Evolutionary conservation across 768 basidiomycete species (phyloP).

Genomic region (Phlegmacium glaucopus): DNA sequence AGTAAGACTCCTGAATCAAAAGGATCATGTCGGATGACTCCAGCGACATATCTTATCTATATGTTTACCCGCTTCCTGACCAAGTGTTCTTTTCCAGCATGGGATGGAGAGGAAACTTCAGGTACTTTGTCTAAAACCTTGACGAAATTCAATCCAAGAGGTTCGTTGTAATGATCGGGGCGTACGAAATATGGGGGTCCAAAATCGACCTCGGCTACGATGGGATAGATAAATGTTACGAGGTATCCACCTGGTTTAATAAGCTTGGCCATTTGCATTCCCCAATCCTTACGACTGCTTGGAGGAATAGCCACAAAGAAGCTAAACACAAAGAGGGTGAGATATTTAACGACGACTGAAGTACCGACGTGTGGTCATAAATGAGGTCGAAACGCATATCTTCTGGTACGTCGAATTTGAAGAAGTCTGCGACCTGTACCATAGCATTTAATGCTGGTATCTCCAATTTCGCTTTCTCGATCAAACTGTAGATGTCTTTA

Average conservation of each 20-base stretch:
- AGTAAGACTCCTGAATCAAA: too few relatives aligned
- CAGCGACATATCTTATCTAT: too few relatives aligned
- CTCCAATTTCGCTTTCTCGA: conserved; percentile 13
- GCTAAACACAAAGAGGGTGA: conserved; percentile 24
- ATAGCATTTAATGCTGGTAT: conserved; percentile 27
- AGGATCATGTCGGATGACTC: too few relatives aligned
- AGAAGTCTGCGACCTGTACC: conserved; percentile 52
- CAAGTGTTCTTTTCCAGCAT: conserved; percentile 47
- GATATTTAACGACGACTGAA: neutral
- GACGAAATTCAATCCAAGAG: conserved; percentile 47
- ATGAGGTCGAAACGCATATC: conserved; percentile 48
- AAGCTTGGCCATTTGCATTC: conserved; percentile 48
- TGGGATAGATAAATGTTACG: conserved; percentile 58
- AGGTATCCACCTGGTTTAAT: conserved; percentile 62
- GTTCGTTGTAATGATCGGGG: conserved; percentile 51
- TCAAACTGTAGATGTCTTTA: conserved; percentile 4
- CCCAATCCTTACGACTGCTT: conserved; percentile 50
- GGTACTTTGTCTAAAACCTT: conserved; percentile 54
- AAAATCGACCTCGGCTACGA: conserved; percentile 35
- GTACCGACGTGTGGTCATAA: conserved; percentile 61
- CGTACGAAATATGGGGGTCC: conserved; percentile 67
- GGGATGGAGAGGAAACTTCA: conserved; percentile 32
- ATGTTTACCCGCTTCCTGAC: conserved; percentile 39
- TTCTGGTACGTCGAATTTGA: conserved; percentile 36
- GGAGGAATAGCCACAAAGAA: conserved; percentile 77